Evolutionary conservation across 2,329 filamentous ascomycete genomes (phyloP).

Genomic region (Sporothrix brunneoviolacea): DNA sequence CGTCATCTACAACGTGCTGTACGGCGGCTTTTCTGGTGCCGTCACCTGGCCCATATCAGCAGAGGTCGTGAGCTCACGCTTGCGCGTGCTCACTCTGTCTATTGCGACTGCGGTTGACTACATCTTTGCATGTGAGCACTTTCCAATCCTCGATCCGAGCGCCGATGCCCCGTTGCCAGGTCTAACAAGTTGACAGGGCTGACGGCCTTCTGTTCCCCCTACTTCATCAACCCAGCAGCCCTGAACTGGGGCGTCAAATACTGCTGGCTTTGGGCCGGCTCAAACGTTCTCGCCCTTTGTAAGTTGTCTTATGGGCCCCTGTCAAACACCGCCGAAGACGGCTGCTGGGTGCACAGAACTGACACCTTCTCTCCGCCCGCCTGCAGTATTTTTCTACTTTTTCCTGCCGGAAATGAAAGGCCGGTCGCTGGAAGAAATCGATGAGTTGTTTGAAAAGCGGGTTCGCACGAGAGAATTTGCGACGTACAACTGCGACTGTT

Average conservation of each 20-base stretch:
- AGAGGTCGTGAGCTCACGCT: slow-evolving; percentile 28
- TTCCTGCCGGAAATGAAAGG: too few relatives aligned
- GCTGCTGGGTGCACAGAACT: too few relatives aligned
- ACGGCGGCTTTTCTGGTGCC: slow-evolving; percentile 22
- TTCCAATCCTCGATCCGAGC: too few relatives aligned
- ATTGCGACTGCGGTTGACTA: slow-evolving; percentile 30
- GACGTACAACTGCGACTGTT: too few relatives aligned
- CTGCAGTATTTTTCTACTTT: too few relatives aligned
- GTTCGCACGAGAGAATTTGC: too few relatives aligned
- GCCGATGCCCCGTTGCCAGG: too few relatives aligned
- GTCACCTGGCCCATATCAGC: slow-evolving; percentile 29
- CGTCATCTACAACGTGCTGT: slow-evolving; percentile 20
- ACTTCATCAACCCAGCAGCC: slow-evolving; percentile 35
- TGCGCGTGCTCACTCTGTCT: slow-evolving; percentile 32
- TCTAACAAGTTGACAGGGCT: too few relatives aligned
- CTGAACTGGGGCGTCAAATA: slow-evolving; percentile 37
- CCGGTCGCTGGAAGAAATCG: slow-evolving; percentile 21
- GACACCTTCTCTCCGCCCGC: too few relatives aligned
- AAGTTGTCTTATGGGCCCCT: slow-evolving; percentile 8
- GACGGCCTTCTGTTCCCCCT: slow-evolving; percentile 35
- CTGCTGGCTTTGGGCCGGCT: slow-evolving; percentile 33
- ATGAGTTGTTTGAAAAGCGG: slow-evolving; percentile 20
- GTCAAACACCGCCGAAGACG: too few relatives aligned
- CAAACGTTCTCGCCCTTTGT: slow-evolving; percentile 20
- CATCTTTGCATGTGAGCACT: slow-evolving; percentile 26